Base-by-base conservation (phyloP, 179 eudicot species). In the Pouteria campechiana region DNA sequence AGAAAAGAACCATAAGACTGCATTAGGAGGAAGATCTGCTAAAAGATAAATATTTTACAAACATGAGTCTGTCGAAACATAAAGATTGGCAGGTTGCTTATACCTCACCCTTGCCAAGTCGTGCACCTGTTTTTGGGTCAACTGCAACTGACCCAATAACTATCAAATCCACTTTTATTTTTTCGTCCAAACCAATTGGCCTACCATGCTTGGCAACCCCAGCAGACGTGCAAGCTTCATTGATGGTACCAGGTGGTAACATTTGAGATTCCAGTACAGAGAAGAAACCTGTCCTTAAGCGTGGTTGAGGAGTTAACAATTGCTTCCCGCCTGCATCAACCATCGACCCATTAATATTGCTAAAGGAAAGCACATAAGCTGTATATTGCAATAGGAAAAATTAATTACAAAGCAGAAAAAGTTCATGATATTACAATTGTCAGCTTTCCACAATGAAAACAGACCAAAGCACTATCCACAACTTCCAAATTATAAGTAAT, bases 31-130 rank as follows among this genome's bases (percentile, higher is more conserved):
- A n/a, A n/a, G n/a, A n/a, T n/a, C n/a, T n/a, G n/a, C n/a, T n/a
- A n/a, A n/a, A n/a, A n/a, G n/a, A n/a, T n/a, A n/a, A n/a, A n/a
- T n/a, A n/a, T n/a, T n/a, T n/a, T n/a, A n/a, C n/a, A n/a, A n/a
- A n/a, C n/a, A n/a, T n/a, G n/a, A n/a, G n/a, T n/a, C n/a, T n/a
- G n/a, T n/a, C n/a, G n/a, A n/a, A n/a, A n/a, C n/a, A n/a, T n/a
- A n/a, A n/a, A n/a, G n/a, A n/a, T n/a, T n/a, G n/a, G n/a, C n/a
- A n/a, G n/a, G n/a, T n/a, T n/a, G n/a, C n/a, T n/a, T n/a, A 28
- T 74, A 89, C 97, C 97, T 89, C 97, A 53, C 95, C 97, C 89
- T 89, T 89, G 61, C 97, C 97, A 41, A 89, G 83, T 29, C 97
- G 73, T 38, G 97, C 97, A 46, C 97, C 97, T 0, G 93, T 89